phyloP scores from a whole-genome alignment of 306 rosid species.

The Prunus dulcis region DNA sequence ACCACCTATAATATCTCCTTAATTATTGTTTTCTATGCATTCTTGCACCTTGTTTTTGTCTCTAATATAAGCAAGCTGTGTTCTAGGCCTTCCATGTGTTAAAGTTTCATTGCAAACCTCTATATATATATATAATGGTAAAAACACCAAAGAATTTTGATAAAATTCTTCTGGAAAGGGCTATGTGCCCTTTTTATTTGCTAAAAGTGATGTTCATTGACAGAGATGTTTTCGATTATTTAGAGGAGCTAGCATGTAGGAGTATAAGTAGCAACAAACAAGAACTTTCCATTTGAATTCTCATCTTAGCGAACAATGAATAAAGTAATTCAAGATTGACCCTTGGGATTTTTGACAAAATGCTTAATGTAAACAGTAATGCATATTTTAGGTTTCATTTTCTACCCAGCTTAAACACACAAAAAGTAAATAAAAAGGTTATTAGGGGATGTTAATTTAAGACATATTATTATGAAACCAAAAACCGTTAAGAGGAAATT shows the following conservation, averaged over 20 bases:
- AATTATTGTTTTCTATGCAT: background rate
- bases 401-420: background rate
- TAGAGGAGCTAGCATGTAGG: conserved; percentile 3
- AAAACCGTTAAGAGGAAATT: background rate
- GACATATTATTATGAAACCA: background rate
- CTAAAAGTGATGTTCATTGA: background rate
- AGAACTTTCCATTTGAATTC: background rate
- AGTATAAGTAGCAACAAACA: background rate
- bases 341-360: conserved; percentile 7
- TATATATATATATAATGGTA: background rate
- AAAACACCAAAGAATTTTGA: background rate
- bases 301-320: background rate
- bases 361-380: background rate
- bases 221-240: conserved; percentile 9
- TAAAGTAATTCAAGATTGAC: background rate
- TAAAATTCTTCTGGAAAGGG: background rate
- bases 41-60: background rate
- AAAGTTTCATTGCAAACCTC: background rate
- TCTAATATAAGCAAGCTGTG: background rate
- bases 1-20: background rate
- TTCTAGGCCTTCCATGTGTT: background rate
- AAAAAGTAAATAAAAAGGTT: background rate
- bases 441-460: background rate
- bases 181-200: background rate
- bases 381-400: background rate